Percentiles rank a stretch among this genome's conserved stretches.
Evolutionary conservation across 1,139 yeast genomes (phyloP).

Genomic region (Suhomyces choctaworum): DNA sequence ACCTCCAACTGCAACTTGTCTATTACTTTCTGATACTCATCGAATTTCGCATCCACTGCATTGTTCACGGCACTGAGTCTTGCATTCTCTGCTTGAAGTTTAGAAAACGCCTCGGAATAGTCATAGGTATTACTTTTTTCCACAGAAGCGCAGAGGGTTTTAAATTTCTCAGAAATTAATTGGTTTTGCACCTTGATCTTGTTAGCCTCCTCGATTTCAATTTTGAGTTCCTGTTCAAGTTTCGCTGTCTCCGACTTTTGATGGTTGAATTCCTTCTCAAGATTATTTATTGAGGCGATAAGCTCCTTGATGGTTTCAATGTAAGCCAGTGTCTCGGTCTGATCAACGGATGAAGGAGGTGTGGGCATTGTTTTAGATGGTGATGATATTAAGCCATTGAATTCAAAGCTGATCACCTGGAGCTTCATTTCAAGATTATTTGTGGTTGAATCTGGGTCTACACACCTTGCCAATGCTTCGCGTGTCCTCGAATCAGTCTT

Average conservation of each 20-base stretch:
- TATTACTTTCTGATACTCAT: constrained; percentile 33
- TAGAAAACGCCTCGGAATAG: constrained; percentile 15
- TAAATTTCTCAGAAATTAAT: constrained; percentile 22
- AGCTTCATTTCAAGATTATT: constrained; percentile 27
- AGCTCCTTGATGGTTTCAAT: constrained; percentile 20
- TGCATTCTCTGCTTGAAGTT: constrained; percentile 24
- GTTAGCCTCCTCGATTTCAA: constrained; percentile 27
- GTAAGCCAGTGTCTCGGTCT: constrained; percentile 19
- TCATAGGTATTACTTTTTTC: constrained; percentile 12
- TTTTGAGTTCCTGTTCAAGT: constrained; percentile 25
- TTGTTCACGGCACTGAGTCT: constrained; percentile 17
- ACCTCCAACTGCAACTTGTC: constrained; percentile 37
- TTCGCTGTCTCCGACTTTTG: constrained; percentile 25
- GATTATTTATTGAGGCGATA: constrained; percentile 18
- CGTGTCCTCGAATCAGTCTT: constrained; percentile 21
- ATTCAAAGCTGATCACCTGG: constrained; percentile 26
- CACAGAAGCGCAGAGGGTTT: constrained; percentile 18
- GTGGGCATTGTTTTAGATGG: constrained; percentile 16
- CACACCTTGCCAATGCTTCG: constrained; percentile 21
- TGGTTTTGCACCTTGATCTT: constrained; percentile 22
- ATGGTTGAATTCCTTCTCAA: constrained; percentile 24
- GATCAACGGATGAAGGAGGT: constrained; percentile 19
- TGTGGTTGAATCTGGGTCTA: constrained; percentile 15
- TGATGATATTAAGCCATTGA: constrained; percentile 15
- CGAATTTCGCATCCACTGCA: constrained; percentile 27